phyloP scores from a whole-genome alignment of 306 rosid genomes.

The Gastrolobium bilobum region DNA sequence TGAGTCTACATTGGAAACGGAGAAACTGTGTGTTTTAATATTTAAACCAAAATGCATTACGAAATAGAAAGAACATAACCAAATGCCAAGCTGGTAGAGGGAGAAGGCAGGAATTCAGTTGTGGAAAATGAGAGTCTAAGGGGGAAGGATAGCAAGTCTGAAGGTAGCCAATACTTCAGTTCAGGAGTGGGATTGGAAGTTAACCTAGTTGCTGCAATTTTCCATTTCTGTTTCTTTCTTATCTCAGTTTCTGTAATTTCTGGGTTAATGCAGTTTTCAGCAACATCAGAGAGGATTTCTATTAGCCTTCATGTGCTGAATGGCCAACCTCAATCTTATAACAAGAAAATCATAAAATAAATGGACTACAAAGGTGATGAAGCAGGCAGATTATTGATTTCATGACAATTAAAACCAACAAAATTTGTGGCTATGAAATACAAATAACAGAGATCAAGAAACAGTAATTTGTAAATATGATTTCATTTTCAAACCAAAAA shows the following conservation, averaged over 20 bases:
- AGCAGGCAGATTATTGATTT: not conserved
- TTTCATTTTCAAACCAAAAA: slow-evolving; percentile 37
- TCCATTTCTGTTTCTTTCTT: not conserved
- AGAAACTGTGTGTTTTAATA: not conserved
- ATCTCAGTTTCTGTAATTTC: not conserved
- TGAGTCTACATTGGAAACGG: not conserved
- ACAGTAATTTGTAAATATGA: slow-evolving; percentile 19
- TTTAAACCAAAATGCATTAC: slow-evolving; percentile 1
- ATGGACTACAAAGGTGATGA: not conserved
- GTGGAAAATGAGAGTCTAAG: not conserved
- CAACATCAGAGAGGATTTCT: not conserved
- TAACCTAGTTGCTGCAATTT: not conserved
- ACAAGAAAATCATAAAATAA: not conserved
- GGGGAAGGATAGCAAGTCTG: not conserved
- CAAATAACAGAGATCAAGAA: slow-evolving; percentile 26
- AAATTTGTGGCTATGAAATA: slow-evolving; percentile 1
- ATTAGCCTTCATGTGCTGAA: slow-evolving; percentile 1
- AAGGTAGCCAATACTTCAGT: not conserved
- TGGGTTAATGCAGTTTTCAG: not conserved
- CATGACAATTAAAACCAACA: slow-evolving; percentile 27
- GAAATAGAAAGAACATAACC: not conserved
- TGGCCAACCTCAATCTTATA: not conserved
- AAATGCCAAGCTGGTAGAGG: not conserved
- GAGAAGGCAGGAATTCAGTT: not conserved
- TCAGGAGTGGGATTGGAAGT: slow-evolving; percentile 1